Percentiles rank a stretch among this genome's conserved stretches.
Evolutionary conservation across 2,329 filamentous ascomycete genomes (phyloP).

Genomic region (Furcasterigmium sp.): DNA sequence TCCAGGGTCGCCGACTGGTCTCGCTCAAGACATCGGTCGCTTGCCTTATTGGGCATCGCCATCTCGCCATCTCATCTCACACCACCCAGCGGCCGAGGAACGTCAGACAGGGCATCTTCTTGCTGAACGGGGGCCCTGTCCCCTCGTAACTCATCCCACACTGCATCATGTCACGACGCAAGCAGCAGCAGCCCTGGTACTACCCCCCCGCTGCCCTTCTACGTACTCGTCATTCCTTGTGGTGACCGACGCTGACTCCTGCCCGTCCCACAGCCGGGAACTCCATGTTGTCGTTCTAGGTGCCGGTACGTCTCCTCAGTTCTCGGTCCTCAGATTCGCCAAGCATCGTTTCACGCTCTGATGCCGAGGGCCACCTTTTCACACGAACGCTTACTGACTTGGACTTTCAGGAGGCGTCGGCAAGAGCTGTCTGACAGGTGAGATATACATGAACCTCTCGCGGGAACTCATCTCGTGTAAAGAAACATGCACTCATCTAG

Average conservation of each 20-base stretch:
- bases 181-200: slow-evolving; percentile 14
- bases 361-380: slow-evolving; percentile 5
- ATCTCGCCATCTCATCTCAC: background rate
- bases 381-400: slow-evolving; percentile 12
- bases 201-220: background rate
- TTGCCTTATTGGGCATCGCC: background rate
- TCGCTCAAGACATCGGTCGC: background rate
- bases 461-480: background rate
- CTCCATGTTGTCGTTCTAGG: slow-evolving; percentile 80
- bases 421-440: slow-evolving; percentile 89
- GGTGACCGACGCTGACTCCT: background rate
- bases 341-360: slow-evolving; percentile 4
- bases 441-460: slow-evolving; percentile 18
- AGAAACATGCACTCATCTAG: slow-evolving; percentile 9
- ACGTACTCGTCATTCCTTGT: background rate
- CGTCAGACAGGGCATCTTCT: background rate
- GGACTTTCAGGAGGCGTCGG: slow-evolving; percentile 62
- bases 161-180: slow-evolving; percentile 11
- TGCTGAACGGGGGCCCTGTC: background rate
- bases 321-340: background rate
- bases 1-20: background rate
- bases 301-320: slow-evolving; percentile 52
- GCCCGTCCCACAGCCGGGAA: slow-evolving; percentile 53
- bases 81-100: background rate
- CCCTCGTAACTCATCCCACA: background rate